Base-by-base conservation (phyloP, 768 basidiomycete species). In the Antrodiella citrinella region DNA sequence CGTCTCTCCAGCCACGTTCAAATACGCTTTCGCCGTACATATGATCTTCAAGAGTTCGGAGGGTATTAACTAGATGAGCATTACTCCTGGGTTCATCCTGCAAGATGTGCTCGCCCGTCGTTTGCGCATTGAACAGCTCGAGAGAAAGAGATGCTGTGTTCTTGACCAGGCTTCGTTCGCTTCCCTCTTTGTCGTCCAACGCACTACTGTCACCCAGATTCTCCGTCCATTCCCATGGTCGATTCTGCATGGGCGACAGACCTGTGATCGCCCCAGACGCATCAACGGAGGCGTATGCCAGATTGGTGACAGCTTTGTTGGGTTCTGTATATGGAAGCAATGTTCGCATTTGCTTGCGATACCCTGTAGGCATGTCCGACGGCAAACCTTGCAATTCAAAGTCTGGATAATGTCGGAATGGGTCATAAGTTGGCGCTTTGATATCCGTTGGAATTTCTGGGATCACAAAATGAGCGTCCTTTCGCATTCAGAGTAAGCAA, bases 141-240 rank as follows among this genome's bases (percentile, higher is more conserved):
- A 91, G 73, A 4, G 88, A 76, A 19, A 91, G 68, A 0, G 87
- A 87, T 0, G 78, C 76, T 3, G 80, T 70, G 59, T 91, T 91
- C 62, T 75, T 82, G 40, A 86, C 69, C 12, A 60, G 40, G 47
- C 69, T 59, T 52, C 66, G 65, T 41, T 69, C 70, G 41, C 67
- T 69, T 30, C 73, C 72, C 19, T 71, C 70, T 22, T 65, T 64
- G 21, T 73, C 67, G 25, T 69, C 69, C 9, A 75, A 74, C 24
- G 70, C 74, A 9, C 71, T 55, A 10, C 68, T 58, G 47, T 85
- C 82, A 7, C 86, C 86, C 2, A 90, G 59, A 60, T 84, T 79
- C 64, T 91, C 88, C 4, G 82, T 78, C 87, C 88, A 91, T 63
- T 91, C 88, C 88, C 88, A 91, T 3, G 89, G 86, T 25, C 81